Conservation (phyloP, 2,329 filamentous ascomycete genomes). For the Aspergillus terreus region DNA sequence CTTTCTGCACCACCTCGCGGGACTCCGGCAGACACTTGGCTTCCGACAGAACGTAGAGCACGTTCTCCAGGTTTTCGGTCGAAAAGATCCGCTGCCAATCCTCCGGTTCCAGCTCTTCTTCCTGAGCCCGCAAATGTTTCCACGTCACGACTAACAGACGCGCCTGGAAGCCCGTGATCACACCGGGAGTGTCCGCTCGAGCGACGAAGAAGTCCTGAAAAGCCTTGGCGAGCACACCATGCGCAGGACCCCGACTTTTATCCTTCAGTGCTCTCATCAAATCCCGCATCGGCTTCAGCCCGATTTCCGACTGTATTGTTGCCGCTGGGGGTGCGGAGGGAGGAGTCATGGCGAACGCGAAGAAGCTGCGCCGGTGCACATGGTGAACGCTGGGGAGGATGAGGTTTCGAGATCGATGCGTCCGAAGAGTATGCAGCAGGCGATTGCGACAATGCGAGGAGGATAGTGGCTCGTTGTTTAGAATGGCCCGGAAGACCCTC, state of each 20-base stretch:
- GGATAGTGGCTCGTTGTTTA: constrained; percentile 43
- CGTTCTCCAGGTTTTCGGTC: constrained; percentile 36
- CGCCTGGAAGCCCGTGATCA: constrained; percentile 64
- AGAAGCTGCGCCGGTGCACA: constrained; percentile 28
- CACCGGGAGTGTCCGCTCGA: constrained; percentile 48
- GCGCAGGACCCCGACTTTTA: constrained; percentile 61
- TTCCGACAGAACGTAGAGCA: constrained; percentile 37
- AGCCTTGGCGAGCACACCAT: constrained; percentile 61
- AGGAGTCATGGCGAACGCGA: constrained; percentile 27
- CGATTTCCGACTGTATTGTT: constrained; percentile 58
- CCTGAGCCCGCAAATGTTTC: constrained; percentile 51
- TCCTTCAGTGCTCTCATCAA: constrained; percentile 62
- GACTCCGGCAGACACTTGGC: constrained; percentile 33
- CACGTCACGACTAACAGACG: constrained; percentile 58
- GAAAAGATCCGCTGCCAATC: constrained; percentile 37
- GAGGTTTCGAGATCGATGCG: constrained; percentile 28
- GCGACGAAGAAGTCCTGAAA: constrained; percentile 61
- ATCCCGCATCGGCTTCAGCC: constrained; percentile 68
- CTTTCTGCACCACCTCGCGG: constrained; percentile 35
- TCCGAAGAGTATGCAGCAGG: constrained; percentile 28
- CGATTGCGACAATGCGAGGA: constrained; percentile 35
- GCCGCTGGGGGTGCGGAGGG: constrained; percentile 52
- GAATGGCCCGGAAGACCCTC: constrained; percentile 42
- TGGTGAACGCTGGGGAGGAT: constrained; percentile 33
- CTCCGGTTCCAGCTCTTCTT: constrained; percentile 26